These are phyloP conservation scores for Ophiosphaerella korrae DNA, from an alignment of 2,329 filamentous ascomycete genomes.

Conservation along the genomic window DNA sequence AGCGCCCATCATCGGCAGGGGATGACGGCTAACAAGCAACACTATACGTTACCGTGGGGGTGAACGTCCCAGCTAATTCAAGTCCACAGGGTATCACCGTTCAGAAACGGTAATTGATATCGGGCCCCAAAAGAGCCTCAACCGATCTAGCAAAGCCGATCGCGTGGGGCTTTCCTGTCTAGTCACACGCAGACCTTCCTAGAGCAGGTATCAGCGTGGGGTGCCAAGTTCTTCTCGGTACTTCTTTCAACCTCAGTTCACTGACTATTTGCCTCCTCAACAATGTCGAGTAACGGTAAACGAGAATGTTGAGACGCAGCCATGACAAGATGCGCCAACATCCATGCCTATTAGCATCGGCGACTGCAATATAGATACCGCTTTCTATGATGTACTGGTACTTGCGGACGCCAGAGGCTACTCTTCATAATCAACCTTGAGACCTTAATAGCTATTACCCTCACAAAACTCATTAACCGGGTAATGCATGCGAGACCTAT, in stretches of 20 bases:
- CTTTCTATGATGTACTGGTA: constrained; percentile 5
- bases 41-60: constrained; percentile 9
- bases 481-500: no score
- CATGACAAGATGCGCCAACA: not conserved
- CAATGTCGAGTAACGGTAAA: constrained; percentile 6
- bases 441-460: not conserved
- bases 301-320: constrained; percentile 1
- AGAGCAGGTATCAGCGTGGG: constrained; percentile 23
- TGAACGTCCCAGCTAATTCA: not conserved
- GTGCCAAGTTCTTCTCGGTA: constrained; percentile 26
- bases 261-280: constrained; percentile 18
- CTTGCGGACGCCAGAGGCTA: not conserved
- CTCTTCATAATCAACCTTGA: not conserved
- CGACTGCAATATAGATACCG: not conserved
- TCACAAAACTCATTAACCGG: not conserved
- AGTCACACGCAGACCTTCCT: constrained; percentile 20
- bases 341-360: constrained; percentile 4
- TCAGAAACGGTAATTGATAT: constrained; percentile 9
- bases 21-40: not conserved
- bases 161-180: constrained; percentile 22
- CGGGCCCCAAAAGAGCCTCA: constrained; percentile 18
- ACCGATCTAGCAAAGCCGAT: constrained; percentile 19
- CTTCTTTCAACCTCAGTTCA: constrained; percentile 21
- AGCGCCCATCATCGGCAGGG: not conserved
- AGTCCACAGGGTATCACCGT: not conserved